phyloP scores from a whole-genome alignment of 139 green algal genomes.

The Haematococcus lacustris region DNA sequence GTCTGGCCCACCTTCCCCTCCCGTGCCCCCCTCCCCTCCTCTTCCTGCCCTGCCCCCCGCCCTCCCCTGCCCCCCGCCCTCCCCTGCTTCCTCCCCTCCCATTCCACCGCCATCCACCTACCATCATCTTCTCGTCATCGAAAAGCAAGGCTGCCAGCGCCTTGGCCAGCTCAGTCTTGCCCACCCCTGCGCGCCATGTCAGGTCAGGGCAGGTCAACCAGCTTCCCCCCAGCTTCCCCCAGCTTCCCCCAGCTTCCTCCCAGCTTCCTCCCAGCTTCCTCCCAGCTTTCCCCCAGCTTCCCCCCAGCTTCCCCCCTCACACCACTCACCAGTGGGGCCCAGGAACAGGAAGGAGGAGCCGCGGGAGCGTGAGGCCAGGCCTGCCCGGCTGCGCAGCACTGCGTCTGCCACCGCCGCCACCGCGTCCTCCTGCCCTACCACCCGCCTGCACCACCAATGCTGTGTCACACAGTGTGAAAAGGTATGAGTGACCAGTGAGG shows the following conservation, averaged over 20 bases:
- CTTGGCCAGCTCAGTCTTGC: conserved; percentile 97
- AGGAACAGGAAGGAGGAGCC: conserved; percentile 84
- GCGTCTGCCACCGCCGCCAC: conserved; percentile 87
- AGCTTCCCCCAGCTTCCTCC: too few species aligned
- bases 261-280: too few species aligned
- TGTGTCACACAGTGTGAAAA: too few species aligned
- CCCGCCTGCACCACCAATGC: conserved; percentile 66
- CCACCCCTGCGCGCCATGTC: conserved; percentile 86
- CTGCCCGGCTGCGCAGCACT: conserved; percentile 62
- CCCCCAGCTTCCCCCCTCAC: too few species aligned
- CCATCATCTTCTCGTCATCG: conserved; percentile 76
- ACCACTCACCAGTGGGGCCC: conserved; percentile 64
- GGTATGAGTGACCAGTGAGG: not conserved
- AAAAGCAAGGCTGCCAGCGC: conserved; percentile 85
- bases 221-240: too few species aligned
- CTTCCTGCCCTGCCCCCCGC: conserved; percentile 5
- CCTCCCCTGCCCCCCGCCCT: conserved; percentile 1
- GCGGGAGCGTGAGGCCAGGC: conserved; percentile 29
- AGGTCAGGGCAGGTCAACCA: too few species aligned
- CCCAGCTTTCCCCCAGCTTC: too few species aligned
- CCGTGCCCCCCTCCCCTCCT: not conserved
- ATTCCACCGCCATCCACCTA: conserved; percentile 24
- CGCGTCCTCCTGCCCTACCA: conserved; percentile 82
- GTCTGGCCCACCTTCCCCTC: not conserved
- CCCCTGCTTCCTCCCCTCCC: not conserved